Evolutionary conservation across 306 rosid species (phyloP).

Genomic region (Ziziphus jujuba): DNA sequence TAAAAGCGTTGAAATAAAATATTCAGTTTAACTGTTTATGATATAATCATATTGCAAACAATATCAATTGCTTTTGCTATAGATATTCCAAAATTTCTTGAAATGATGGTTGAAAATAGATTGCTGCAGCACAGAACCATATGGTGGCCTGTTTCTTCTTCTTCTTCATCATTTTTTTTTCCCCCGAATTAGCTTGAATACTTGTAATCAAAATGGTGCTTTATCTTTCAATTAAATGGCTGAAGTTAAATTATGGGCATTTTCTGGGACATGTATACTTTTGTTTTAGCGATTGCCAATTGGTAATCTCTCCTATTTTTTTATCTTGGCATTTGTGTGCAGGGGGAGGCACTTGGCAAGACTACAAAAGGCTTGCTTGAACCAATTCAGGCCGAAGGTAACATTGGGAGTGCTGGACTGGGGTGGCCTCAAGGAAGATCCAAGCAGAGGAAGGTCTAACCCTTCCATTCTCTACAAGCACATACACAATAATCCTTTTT

Average conservation of each 20-base stretch:
- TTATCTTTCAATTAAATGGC: neutral
- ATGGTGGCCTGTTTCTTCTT: too few relatives aligned
- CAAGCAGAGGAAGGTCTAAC: neutral
- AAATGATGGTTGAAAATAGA: too few relatives aligned
- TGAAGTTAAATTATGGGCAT: neutral
- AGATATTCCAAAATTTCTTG: too few relatives aligned
- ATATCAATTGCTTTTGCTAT: too few relatives aligned
- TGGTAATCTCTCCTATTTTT: neutral
- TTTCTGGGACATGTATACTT: too few relatives aligned
- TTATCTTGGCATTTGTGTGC: neutral
- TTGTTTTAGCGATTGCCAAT: neutral
- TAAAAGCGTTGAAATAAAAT: neutral
- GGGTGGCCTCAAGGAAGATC: constrained; percentile 61
- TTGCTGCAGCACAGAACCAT: too few relatives aligned
- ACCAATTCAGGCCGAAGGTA: constrained; percentile 70
- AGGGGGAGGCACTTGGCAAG: constrained; percentile 90
- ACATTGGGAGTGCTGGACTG: constrained; percentile 71
- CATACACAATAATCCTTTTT: too few relatives aligned
- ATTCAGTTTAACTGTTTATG: neutral
- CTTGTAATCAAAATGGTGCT: neutral
- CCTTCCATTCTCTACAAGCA: neutral
- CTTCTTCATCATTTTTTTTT: too few relatives aligned
- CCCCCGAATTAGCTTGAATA: neutral
- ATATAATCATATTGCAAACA: too few relatives aligned
- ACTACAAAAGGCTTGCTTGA: constrained; percentile 65